Percentiles rank a stretch among this genome's conserved stretches.
Conservation (phyloP, 2,329 filamentous ascomycete genomes). For the Lachnum nothofagi region DNA sequence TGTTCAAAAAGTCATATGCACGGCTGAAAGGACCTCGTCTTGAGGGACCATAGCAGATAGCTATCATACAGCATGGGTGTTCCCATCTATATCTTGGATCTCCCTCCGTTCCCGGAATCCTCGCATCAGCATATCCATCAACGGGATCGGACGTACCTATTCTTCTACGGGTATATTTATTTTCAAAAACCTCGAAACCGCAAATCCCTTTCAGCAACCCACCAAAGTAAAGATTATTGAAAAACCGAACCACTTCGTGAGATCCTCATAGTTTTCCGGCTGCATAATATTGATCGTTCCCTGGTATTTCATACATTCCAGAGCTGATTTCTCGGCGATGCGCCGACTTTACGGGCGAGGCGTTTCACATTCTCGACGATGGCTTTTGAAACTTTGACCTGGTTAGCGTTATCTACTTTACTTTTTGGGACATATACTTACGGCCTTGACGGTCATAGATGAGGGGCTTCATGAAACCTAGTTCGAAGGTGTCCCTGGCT, state of each 20-base stretch:
- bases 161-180: background rate
- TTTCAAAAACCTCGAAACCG: background rate
- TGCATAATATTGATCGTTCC: background rate
- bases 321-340: background rate
- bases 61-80: background rate
- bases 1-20: no score
- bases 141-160: background rate
- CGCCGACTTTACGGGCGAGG: background rate
- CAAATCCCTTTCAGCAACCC: background rate
- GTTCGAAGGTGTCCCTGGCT: no score
- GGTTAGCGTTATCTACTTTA: no score
- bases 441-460: no score
- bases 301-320: background rate
- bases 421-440: no score
- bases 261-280: background rate
- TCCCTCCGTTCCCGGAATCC: background rate
- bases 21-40: no score
- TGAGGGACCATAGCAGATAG: background rate
- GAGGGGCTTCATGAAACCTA: no score
- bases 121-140: background rate
- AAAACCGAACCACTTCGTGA: background rate
- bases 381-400: background rate
- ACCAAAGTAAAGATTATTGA: background rate
- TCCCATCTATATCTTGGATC: background rate
- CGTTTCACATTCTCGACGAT: background rate